Base-by-base conservation (phyloP, 2,329 filamentous ascomycete genomes). In the Aspergillus sp. region DNA sequence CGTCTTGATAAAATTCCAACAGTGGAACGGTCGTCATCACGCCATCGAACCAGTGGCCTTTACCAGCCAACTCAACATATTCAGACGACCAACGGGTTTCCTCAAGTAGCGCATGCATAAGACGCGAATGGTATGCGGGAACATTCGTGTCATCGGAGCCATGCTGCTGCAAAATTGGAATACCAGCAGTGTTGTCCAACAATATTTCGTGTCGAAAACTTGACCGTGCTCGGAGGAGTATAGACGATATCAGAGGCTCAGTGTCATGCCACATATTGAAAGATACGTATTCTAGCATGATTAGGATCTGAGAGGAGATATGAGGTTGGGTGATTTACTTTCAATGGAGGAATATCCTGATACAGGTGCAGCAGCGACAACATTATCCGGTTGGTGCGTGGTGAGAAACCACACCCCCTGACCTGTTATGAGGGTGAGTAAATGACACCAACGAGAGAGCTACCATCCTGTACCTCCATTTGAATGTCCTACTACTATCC, bases 341-440 rank as follows among this genome's bases (percentile, higher is more conserved):
- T 86, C 83, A 58, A 87, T 87, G 2, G 83, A 86, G 1, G 82
- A 77, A 70, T 87, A 87, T 22, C 84, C 85, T 2, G 85, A 87
- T 8, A 87, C 74, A n/a, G 84, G 82, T 13, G 82, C 81, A 22
- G 83, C 84, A 22, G 83, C 85, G 43, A 86, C 76, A 41, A 87
- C 73, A 51, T 82, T 84, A 68, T 87, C 84, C 17, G 84, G 85
- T 25, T 79, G 76, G 71, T 87, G 85, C 1, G 84, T 83, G 25
- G 86, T 69, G 19, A 80, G 74, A 72, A 83, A 85, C 85, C 85
- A 87, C 3, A 81, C 79, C 8, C 85, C 85, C 73, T 87, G 85
- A 3, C 83, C 78, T 80, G 13, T 1, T 47, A 28, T 23, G 34
- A 31, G 13, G 13, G 22, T 50, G 49, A 38, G 11, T 13, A 13